phyloP scores from a whole-genome alignment of 257 asterid species.

The Solanum rostratum region DNA sequence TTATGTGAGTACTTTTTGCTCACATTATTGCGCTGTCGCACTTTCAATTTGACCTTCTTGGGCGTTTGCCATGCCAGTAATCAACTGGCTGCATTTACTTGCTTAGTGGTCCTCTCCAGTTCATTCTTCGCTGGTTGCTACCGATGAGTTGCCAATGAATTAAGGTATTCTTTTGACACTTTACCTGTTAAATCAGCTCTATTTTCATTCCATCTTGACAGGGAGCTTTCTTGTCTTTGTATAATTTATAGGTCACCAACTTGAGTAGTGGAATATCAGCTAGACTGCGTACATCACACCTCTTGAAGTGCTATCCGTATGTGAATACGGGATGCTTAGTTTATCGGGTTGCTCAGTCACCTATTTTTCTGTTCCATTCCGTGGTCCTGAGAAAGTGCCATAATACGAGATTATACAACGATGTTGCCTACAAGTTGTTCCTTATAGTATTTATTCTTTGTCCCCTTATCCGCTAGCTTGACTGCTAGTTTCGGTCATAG shows the following conservation, averaged over 20 bases:
- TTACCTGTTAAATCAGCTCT: not conserved
- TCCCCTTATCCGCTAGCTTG: not conserved
- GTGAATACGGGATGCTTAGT: not conserved
- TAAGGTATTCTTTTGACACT: not conserved
- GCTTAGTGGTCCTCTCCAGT: slow-evolving; percentile 4
- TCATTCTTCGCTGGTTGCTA: not conserved
- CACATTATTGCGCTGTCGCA: not conserved
- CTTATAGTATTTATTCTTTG: not conserved
- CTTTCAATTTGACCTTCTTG: not conserved
- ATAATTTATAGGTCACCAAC: too few species aligned
- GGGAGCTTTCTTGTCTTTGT: not conserved
- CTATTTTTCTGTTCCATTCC: not conserved
- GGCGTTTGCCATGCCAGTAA: not conserved
- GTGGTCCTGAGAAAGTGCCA: not conserved
- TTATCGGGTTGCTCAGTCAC: not conserved
- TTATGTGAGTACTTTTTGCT: not conserved
- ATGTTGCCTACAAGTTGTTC: not conserved
- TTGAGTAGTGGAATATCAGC: not conserved
- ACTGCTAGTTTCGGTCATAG: not conserved
- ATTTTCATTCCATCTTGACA: not conserved
- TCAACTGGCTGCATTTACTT: not conserved
- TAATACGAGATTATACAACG: not conserved
- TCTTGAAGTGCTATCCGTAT: not conserved
- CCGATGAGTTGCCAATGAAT: not conserved
- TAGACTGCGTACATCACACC: not conserved